Conservation (phyloP, 352 stramenopile genomes). For the Thalassiosira mediterranea region DNA sequence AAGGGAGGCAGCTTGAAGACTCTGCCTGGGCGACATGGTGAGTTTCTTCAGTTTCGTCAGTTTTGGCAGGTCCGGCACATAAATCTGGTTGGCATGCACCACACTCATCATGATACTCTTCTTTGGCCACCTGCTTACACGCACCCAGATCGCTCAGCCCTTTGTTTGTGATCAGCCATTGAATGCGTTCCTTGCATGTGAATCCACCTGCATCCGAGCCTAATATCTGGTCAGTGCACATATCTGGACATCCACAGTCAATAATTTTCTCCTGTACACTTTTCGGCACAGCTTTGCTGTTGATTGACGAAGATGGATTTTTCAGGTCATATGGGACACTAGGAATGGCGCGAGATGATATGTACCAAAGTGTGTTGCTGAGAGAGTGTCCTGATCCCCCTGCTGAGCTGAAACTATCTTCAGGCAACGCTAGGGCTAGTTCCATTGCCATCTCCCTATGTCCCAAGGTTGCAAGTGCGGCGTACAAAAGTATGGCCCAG, state of each 20-base stretch:
- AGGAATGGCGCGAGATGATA: constrained; percentile 60
- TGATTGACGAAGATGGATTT: constrained; percentile 26
- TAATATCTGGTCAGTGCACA: constrained; percentile 29
- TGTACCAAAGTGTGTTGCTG: constrained; percentile 84
- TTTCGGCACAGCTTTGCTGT: constrained; percentile 13
- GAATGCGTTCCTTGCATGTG: constrained; percentile 50
- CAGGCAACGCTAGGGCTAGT: constrained; percentile 51
- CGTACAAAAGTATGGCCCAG: constrained; percentile 77
- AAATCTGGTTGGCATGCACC: constrained; percentile 63
- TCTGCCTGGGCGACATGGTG: neutral
- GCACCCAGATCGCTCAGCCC: constrained; percentile 55
- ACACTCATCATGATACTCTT: constrained; percentile 61
- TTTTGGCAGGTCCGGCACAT: neutral
- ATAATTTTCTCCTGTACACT: constrained; percentile 27
- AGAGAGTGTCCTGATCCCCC: constrained; percentile 85
- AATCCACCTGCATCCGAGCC: constrained; percentile 31
- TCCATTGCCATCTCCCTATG: constrained; percentile 73
- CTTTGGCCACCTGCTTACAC: constrained; percentile 59
- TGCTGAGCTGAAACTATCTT: constrained; percentile 72
- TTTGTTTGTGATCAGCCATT: constrained; percentile 52
- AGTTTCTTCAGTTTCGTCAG: neutral
- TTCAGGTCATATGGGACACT: constrained; percentile 27
- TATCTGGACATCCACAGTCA: constrained; percentile 51
- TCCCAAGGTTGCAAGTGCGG: constrained; percentile 70
- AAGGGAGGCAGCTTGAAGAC: constrained; percentile 1